Evolutionary conservation across 306 rosid species (phyloP), one percentile per base, ranked within the genome.

Genomic region (Casuarina cunninghamiana): DNA sequence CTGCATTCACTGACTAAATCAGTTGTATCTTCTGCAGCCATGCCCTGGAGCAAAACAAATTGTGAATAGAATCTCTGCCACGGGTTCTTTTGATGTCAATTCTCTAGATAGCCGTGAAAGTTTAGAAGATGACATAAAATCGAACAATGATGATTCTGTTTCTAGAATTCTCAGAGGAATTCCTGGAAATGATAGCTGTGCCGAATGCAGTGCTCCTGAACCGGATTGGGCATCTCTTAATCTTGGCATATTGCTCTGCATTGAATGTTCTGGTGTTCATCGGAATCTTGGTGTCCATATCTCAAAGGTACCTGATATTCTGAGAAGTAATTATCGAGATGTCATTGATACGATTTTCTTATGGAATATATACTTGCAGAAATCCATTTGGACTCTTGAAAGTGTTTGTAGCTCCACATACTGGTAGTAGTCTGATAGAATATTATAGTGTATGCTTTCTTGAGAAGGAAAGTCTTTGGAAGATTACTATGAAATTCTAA

Each of bases 221-320:
- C 99, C 99, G 45, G 97, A 95, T 78, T 95, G 99, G 99, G 97
- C 99, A 74, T 95, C 99, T 84, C 86, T 95, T 42, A 95, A 95
- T 83, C 97, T 93, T 80, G 99, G 99, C 65, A 83, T 95, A 79
- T 88, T 95, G 73, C 66, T 95, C 39, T 95, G 99, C 82, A 93
- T 95, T 61, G 97, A 95, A 86, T 95, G 99, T 84, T 95, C 97
- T 73, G 99, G 99, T 63, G 93, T 90, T 78, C 99, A 95, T 78
- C 88, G 99, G 75, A 95, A 95, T 85, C 92, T 95, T 78, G 99
- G 99, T 38, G 99, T 95, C 82, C 99, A 95, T 84, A 84, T 95
- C 82, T 95, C 99, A 57, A 95, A 95, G 97, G 98, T 95, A 76
- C 55, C 57, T 72, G 78, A 77, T 42, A 54, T 48, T 66, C 51